Evolutionary conservation across 2,329 filamentous ascomycete species (phyloP).

Genomic region (Colletotrichum sp.): DNA sequence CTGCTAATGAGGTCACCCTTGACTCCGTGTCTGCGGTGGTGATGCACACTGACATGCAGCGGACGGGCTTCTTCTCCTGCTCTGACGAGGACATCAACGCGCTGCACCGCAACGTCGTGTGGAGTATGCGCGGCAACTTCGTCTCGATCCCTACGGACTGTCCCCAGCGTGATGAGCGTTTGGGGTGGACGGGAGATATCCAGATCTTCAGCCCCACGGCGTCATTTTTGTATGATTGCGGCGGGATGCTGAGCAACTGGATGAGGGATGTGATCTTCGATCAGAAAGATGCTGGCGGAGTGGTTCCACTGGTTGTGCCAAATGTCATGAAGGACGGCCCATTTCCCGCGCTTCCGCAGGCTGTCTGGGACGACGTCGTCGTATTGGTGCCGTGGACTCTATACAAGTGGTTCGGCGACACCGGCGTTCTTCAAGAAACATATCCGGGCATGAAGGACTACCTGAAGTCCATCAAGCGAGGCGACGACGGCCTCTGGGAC

Average conservation of each 20-base stretch:
- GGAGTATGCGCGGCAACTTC: slow-evolving; percentile 66
- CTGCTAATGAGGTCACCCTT: slow-evolving; percentile 10
- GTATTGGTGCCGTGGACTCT: slow-evolving; percentile 45
- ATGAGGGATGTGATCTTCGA: slow-evolving; percentile 46
- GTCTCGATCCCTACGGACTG: slow-evolving; percentile 62
- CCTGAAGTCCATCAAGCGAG: slow-evolving; percentile 38
- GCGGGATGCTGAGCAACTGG: slow-evolving; percentile 56
- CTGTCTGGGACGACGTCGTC: slow-evolving; percentile 48
- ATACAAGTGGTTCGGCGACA: slow-evolving; percentile 43
- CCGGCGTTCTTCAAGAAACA: slow-evolving; percentile 37
- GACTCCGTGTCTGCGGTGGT: slow-evolving; percentile 33
- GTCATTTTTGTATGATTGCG: slow-evolving; percentile 57
- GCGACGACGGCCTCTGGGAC: slow-evolving; percentile 43
- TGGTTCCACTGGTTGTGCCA: slow-evolving; percentile 35
- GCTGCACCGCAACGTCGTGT: slow-evolving; percentile 58
- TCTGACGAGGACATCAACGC: slow-evolving; percentile 57
- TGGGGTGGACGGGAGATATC: slow-evolving; percentile 59
- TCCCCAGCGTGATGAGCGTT: slow-evolving; percentile 58
- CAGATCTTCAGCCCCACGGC: slow-evolving; percentile 56
- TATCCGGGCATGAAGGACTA: slow-evolving; percentile 44
- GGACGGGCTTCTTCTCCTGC: slow-evolving; percentile 54
- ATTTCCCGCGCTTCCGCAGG: slow-evolving; percentile 30
- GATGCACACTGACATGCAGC: slow-evolving; percentile 57
- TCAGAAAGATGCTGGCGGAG: slow-evolving; percentile 35
- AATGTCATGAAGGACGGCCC: slow-evolving; percentile 28